phyloP scores from a whole-genome alignment of 129 eudicot genomes.

The Apium graveolens region DNA sequence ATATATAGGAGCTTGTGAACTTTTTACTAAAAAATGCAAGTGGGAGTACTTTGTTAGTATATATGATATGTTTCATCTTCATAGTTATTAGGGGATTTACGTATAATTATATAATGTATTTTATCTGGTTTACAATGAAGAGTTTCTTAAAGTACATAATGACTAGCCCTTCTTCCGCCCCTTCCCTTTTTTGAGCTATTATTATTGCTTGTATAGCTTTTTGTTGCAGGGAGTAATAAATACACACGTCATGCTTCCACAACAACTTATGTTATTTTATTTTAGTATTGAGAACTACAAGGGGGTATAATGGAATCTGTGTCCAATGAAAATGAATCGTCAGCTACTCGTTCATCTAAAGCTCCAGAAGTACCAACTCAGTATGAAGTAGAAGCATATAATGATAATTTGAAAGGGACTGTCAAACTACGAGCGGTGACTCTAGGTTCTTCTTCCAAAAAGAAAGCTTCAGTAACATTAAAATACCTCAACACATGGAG shows the following conservation, averaged over 20 bases:
- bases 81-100: background rate
- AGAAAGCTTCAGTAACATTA: too few relatives aligned
- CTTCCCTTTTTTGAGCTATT: background rate
- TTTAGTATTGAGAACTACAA: slow-evolving; percentile 19
- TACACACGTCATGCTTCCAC: background rate
- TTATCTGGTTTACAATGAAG: background rate
- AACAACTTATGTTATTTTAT: background rate
- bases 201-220: background rate
- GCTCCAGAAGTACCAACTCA: slow-evolving; percentile 29
- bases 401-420: too few relatives aligned
- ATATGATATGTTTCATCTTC: background rate
- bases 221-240: background rate
- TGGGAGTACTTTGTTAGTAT: background rate
- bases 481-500: too few relatives aligned
- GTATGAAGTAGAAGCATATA: slow-evolving; percentile 24
- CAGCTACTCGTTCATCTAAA: slow-evolving; percentile 23
- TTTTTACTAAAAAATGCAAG: background rate
- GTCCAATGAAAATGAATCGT: slow-evolving; percentile 37
- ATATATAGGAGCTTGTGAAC: too few relatives aligned
- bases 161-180: background rate
- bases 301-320: slow-evolving; percentile 42
- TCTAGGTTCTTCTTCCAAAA: too few relatives aligned
- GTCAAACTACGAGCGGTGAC: too few relatives aligned
- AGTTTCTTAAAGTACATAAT: background rate
- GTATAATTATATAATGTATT: background rate